Conservation (phyloP, 352 stramenopile species). For the Saprolegnia diclina region DNA sequence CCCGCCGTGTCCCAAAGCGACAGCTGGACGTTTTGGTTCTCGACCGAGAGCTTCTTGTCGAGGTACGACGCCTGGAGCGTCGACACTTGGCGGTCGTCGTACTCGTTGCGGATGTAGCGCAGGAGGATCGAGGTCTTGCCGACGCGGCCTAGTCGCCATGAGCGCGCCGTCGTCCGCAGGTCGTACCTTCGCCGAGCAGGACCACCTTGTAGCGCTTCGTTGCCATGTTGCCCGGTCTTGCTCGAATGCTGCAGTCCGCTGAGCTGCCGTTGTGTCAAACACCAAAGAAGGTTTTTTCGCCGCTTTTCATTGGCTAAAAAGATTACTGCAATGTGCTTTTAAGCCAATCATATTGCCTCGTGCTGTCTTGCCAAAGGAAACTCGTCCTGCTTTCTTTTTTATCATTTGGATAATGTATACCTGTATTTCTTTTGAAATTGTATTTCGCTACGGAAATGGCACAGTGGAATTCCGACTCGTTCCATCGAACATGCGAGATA, state of each 20-base stretch:
- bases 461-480: too few relatives aligned
- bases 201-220: conserved; percentile 55
- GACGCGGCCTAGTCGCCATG: conserved; percentile 65
- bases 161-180: background rate
- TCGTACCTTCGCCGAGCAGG: conserved; percentile 73
- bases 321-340: background rate
- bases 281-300: conserved; percentile 20
- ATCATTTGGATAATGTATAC: background rate
- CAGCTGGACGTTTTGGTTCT: conserved; percentile 70
- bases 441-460: background rate
- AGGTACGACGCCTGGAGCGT: conserved; percentile 92
- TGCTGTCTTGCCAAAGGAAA: background rate
- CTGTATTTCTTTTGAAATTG: background rate
- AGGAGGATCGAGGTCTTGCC: conserved; percentile 94
- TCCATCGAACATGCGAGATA: too few relatives aligned
- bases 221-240: conserved; percentile 22
- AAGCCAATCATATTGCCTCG: background rate
- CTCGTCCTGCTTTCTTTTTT: background rate
- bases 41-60: conserved; percentile 86
- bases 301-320: conserved; percentile 26
- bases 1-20: conserved; percentile 85
- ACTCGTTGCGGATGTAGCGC: conserved; percentile 91
- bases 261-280: conserved; percentile 18
- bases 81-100: conserved; percentile 87
- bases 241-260: background rate